Conservation (phyloP, 805 yeast species). For the Saccharomycopsis synnaedendra region DNA sequence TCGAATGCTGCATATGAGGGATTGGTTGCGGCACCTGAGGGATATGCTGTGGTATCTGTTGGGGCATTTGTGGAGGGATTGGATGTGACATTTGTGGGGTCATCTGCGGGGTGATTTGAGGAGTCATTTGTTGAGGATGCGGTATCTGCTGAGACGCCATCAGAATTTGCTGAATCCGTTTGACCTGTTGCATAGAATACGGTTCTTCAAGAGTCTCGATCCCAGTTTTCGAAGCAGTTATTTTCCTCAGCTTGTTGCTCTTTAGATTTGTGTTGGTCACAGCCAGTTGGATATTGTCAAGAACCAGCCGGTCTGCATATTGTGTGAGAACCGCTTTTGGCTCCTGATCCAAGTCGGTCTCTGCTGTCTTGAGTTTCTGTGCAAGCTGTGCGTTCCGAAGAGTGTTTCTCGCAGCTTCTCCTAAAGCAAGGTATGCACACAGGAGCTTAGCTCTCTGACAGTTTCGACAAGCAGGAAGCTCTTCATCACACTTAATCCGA, state of each 20-base stretch:
- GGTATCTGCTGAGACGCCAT: too few species aligned
- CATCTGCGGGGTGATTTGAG: too few species aligned
- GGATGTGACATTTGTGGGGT: not conserved
- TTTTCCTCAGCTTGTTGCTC: too few species aligned
- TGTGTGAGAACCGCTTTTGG: too few species aligned
- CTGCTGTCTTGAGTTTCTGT: conserved; percentile 17
- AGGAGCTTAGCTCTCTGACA: conserved; percentile 36
- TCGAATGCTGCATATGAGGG: not conserved
- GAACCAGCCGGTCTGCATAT: not conserved
- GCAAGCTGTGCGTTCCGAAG: conserved; percentile 37
- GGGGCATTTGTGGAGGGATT: not conserved
- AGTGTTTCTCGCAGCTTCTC: conserved; percentile 38
- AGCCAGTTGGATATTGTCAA: not conserved
- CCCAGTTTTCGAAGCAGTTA: too few species aligned
- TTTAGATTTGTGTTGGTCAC: not conserved
- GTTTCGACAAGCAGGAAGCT: conserved; percentile 45
- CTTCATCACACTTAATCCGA: conserved; percentile 56
- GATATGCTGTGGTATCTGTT: not conserved
- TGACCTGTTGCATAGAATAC: too few species aligned
- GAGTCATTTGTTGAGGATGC: too few species aligned
- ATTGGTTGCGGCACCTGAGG: not conserved
- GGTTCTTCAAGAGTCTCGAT: too few species aligned
- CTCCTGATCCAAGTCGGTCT: too few species aligned
- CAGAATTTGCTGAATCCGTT: too few species aligned
- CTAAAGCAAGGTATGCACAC: conserved; percentile 39